A percentile compares a stretch with the other conserved stretches of the same genome.
These are phyloP conservation scores for Phlebiopsis gigantea DNA, from an alignment of 768 basidiomycete genomes.

Conservation along the genomic window DNA sequence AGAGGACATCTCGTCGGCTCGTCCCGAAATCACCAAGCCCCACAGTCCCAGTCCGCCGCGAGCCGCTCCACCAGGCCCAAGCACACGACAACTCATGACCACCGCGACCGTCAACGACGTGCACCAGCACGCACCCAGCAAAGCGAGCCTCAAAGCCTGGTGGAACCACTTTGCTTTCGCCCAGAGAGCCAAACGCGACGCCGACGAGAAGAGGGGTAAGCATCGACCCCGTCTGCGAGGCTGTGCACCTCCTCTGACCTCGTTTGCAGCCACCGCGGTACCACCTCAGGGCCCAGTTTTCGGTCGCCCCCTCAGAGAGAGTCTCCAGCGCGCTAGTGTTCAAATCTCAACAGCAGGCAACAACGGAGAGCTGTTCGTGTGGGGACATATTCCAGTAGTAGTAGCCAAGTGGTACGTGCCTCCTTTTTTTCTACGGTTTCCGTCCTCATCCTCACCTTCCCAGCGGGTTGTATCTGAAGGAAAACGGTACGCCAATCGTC, in stretches of 20 bases:
- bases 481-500: slow-evolving; percentile 56
- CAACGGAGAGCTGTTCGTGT: slow-evolving; percentile 82
- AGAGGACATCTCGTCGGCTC: neutral
- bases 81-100: slow-evolving; percentile 11
- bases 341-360: slow-evolving; percentile 86
- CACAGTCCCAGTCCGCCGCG: neutral
- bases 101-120: slow-evolving; percentile 11
- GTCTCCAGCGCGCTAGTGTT: slow-evolving; percentile 81
- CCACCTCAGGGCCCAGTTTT: slow-evolving; percentile 57
- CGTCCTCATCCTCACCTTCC: slow-evolving; percentile 11
- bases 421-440: slow-evolving; percentile 1
- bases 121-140: slow-evolving; percentile 15
- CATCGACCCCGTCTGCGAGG: slow-evolving; percentile 1
- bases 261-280: slow-evolving; percentile 22
- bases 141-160: slow-evolving; percentile 62
- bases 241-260: slow-evolving; percentile 8
- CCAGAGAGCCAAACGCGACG: slow-evolving; percentile 57
- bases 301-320: slow-evolving; percentile 78
- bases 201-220: slow-evolving; percentile 39
- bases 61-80: slow-evolving; percentile 1
- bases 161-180: slow-evolving; percentile 71
- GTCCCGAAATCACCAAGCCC: neutral
- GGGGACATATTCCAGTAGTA: slow-evolving; percentile 94
- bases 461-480: slow-evolving; percentile 92
- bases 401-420: slow-evolving; percentile 88